phyloP scores from a whole-genome alignment of 2,329 filamentous ascomycete genomes.

The Epichloe baconii region DNA sequence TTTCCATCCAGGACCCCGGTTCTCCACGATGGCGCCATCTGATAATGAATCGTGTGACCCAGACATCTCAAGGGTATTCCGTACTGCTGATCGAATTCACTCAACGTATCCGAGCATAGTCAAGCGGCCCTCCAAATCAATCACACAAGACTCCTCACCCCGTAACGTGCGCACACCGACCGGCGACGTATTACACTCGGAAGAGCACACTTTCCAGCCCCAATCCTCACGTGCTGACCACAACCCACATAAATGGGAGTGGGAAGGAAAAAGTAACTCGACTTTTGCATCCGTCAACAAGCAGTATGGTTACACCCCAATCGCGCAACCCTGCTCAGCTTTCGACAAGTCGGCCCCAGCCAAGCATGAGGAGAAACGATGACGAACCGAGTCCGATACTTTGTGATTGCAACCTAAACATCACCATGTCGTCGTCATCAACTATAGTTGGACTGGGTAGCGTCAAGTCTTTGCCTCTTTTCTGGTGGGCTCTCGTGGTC shows the following conservation, averaged over 20 bases:
- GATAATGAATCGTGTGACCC: not conserved
- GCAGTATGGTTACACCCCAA: not conserved
- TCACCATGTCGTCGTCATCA: conserved; percentile 12
- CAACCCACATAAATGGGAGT: not conserved
- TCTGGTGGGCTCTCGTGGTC: conserved; percentile 33
- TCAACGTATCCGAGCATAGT: not conserved
- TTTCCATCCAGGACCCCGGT: conserved; percentile 1
- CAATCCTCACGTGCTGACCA: not conserved
- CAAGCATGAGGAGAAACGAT: not conserved
- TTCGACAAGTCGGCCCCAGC: not conserved
- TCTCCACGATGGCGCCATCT: not conserved
- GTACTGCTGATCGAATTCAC: not conserved
- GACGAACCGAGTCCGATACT: not conserved
- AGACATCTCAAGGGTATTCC: not conserved
- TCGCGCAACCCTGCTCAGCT: not conserved
- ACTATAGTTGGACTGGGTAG: conserved; percentile 27
- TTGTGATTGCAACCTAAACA: not conserved
- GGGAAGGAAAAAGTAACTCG: not conserved
- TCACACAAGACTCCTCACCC: not conserved
- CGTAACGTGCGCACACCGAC: not conserved
- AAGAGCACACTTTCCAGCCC: not conserved
- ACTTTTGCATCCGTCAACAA: not conserved
- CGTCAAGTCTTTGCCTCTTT: conserved; percentile 40
- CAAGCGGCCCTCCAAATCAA: not conserved
- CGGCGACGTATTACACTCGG: not conserved